Base-by-base conservation (phyloP, 2,329 filamentous ascomycete genomes). In the Colletotrichum sidae region DNA sequence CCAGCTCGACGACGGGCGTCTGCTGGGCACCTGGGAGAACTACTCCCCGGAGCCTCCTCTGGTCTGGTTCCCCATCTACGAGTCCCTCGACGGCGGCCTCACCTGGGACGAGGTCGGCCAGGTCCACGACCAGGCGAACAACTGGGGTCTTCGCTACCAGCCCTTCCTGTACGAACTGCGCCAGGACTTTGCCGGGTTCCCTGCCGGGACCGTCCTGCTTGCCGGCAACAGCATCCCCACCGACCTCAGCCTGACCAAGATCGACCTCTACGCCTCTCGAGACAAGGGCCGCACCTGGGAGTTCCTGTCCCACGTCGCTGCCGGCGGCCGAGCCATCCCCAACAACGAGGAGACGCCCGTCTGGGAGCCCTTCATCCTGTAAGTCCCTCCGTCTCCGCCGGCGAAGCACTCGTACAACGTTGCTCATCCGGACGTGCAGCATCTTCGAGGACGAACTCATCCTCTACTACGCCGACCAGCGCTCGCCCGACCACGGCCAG, bases 381-480 rank as follows among this genome's bases (percentile, higher is more conserved):
- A 63, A 66, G 74, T 68, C 39, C 38, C 34, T 33, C 4, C 50
- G 0, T 10, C 6, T 17, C 13, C 0, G 8, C 7, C 13, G 1
- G 2, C 8, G 7, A 6, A 6, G 6, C 1, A 8, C 33, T 37
- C 25, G 10, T n/a, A 2, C 11, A 7, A 15, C 7, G 2, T 6
- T 6, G 11, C 60, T 67, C 34, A 72, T 9, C 8, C 2, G 0
- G 1, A 2, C 33, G 17, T 4, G 2, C 51, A 83, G 84, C 73
- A 79, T 83, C 49, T 83, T 88, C 73, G 77, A 90, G 60, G 81
- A 85, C 57, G 80, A 86, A 55, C 77, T 92, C 15, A 83, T 92
- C 41, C 80, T 84, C 70, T 92, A 91, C 80, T 92, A 92, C 78
- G 88, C 89, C 2, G 90, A 92, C 74, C 90, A 92, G 73, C 84